These are phyloP conservation scores for Rutstroemia sp. DNA, from an alignment of 2,329 filamentous ascomycete genomes.

Conservation along the genomic window DNA sequence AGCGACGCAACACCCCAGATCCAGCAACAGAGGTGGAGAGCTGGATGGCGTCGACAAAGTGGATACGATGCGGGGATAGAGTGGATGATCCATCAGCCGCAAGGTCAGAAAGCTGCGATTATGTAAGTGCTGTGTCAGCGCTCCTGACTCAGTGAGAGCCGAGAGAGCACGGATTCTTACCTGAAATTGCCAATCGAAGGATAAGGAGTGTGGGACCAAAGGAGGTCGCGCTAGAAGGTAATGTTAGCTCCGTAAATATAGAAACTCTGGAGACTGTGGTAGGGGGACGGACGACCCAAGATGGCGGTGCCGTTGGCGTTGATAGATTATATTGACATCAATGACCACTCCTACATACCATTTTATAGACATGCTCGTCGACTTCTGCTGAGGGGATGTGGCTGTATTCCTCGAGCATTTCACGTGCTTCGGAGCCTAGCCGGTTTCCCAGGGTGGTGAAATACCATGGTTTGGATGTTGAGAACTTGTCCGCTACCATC, in stretches of 20 bases:
- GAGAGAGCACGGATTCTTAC: conserved; percentile 9
- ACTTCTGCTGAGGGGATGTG: conserved; percentile 13
- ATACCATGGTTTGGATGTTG: conserved; percentile 5
- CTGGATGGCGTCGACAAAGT: not conserved
- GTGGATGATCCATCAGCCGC: conserved; percentile 7
- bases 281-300: too few species aligned
- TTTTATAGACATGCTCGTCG: conserved; percentile 15
- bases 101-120: conserved; percentile 1
- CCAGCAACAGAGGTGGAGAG: conserved; percentile 24
- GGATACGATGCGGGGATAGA: conserved; percentile 8
- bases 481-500: not conserved
- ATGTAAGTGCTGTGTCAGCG: not conserved
- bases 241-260: not conserved
- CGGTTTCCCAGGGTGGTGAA: not conserved
- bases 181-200: conserved; percentile 22
- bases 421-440: conserved; percentile 6
- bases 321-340: not conserved
- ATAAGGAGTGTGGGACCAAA: conserved; percentile 19
- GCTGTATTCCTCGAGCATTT: conserved; percentile 17
- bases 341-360: conserved; percentile 5
- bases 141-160: too few species aligned
- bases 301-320: not conserved
- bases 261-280: not conserved
- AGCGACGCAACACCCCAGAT: conserved; percentile 34
- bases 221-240: conserved; percentile 14